Conservation (phyloP, 768 basidiomycete species). For the Lactarius indigo region DNA sequence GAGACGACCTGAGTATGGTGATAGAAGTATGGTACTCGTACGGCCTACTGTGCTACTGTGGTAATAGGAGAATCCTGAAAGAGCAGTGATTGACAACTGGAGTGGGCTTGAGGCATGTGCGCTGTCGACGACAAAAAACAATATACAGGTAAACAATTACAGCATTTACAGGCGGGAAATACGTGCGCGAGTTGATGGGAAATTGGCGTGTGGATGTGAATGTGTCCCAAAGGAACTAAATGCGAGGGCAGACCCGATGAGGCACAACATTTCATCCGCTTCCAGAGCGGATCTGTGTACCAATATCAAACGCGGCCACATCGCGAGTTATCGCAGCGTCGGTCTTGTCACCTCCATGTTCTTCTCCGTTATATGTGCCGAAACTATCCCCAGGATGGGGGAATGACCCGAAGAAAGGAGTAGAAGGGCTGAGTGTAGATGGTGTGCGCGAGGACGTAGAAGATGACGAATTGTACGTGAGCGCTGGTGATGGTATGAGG, state of each 20-base stretch:
- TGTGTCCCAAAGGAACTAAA: constrained; percentile 8
- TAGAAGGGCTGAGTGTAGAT: constrained; percentile 65
- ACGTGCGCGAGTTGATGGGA: constrained; percentile 8
- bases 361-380: constrained; percentile 24
- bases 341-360: constrained; percentile 17
- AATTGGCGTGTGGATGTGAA: background rate
- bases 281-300: constrained; percentile 22
- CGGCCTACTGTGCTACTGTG: constrained; percentile 11
- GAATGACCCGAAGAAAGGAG: constrained; percentile 68
- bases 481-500: constrained; percentile 56
- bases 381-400: constrained; percentile 32
- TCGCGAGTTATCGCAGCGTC: constrained; percentile 18
- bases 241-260: background rate
- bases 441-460: constrained; percentile 51
- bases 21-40: constrained; percentile 1
- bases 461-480: constrained; percentile 45
- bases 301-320: constrained; percentile 17
- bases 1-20: constrained; percentile 3
- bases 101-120: background rate
- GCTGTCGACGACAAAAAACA: constrained; percentile 6
- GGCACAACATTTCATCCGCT: constrained; percentile 15
- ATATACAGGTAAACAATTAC: constrained; percentile 19
- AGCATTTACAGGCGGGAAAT: constrained; percentile 9
- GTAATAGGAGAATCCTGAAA: constrained; percentile 16
- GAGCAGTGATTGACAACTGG: constrained; percentile 11